Evolutionary conservation across 257 asterid genomes (phyloP).

Genomic region (Thymus quinquecostatus): DNA sequence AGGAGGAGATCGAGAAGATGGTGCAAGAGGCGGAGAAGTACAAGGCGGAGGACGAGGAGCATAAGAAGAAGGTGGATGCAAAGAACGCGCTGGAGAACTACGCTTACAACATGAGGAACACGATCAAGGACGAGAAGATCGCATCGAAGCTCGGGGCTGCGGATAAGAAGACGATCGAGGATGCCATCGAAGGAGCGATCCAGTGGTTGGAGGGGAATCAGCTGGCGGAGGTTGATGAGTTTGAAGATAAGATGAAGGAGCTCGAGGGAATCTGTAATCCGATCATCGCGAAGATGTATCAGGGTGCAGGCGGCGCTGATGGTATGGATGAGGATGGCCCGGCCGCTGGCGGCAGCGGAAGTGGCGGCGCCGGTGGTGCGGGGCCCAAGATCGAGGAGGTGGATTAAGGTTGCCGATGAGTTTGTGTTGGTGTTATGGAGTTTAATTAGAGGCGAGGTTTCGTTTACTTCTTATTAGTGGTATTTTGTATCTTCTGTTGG

Average conservation of each 20-base stretch:
- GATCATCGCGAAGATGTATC: conserved; percentile 43
- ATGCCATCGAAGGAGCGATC: conserved; percentile 34
- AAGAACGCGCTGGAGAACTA: not conserved
- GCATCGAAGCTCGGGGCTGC: conserved; percentile 30
- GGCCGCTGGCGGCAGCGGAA: conserved; percentile 22
- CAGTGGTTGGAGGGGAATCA: conserved; percentile 49
- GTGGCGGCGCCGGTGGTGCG: conserved; percentile 25
- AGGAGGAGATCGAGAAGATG: conserved; percentile 48
- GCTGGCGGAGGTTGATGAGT: conserved; percentile 41
- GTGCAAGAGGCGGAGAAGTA: conserved; percentile 47
- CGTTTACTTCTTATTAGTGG: too few relatives aligned
- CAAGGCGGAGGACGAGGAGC: conserved; percentile 45
- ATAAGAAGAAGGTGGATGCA: too few relatives aligned
- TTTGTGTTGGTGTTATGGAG: not conserved
- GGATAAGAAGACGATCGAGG: conserved; percentile 43
- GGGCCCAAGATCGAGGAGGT: conserved; percentile 48
- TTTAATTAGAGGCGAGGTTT: too few relatives aligned
- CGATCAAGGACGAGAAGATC: conserved; percentile 44
- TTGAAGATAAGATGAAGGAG: conserved; percentile 47
- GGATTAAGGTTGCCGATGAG: conserved; percentile 13
- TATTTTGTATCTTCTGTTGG: too few relatives aligned
- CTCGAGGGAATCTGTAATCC: conserved; percentile 42
- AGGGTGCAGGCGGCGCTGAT: conserved; percentile 28
- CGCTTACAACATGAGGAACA: conserved; percentile 48
- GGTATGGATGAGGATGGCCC: conserved; percentile 40